Evolutionary conservation across 1,284 basidiomycete species (phyloP).

Genomic region (Apiotrichum brassicae): DNA sequence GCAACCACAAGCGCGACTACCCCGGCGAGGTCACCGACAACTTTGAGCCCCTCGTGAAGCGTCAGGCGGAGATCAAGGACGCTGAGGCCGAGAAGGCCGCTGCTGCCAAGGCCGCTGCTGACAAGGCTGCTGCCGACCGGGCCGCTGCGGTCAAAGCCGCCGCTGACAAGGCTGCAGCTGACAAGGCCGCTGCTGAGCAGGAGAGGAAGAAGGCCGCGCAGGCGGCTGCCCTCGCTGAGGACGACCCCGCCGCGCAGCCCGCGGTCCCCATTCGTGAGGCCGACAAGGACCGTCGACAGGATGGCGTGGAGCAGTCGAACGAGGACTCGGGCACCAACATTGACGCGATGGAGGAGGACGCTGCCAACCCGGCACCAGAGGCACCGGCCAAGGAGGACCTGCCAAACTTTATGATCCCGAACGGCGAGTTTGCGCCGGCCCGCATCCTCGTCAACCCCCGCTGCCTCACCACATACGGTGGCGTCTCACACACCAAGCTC

Average conservation of each 20-base stretch:
- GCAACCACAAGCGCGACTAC: conserved; percentile 24
- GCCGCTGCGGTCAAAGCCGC: background rate
- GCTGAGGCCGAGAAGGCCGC: background rate
- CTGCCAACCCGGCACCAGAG: conserved; percentile 38
- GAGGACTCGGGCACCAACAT: conserved; percentile 75
- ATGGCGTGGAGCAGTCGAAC: background rate
- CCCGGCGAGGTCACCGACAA: conserved; percentile 23
- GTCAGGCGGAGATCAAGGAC: conserved; percentile 9
- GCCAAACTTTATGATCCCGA: conserved; percentile 53
- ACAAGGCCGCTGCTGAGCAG: background rate
- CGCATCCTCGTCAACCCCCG: conserved; percentile 88
- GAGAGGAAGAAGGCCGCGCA: conserved; percentile 2
- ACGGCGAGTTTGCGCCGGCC: conserved; percentile 75
- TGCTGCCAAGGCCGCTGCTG: background rate
- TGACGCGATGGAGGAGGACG: conserved; percentile 69
- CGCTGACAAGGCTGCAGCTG: background rate
- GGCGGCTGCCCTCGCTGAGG: conserved; percentile 16
- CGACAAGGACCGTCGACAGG: conserved; percentile 12
- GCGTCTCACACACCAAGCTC: conserved; percentile 85
- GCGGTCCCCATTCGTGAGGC: conserved; percentile 11
- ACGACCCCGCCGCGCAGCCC: conserved; percentile 16
- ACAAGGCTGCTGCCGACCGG: background rate
- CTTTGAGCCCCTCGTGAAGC: conserved; percentile 24
- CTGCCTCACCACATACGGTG: conserved; percentile 92
- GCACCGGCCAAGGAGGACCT: conserved; percentile 40